These are phyloP conservation scores for Stentor coeruleus DNA, from an alignment of 73 alveolate genomes.

Conservation along the genomic window DNA sequence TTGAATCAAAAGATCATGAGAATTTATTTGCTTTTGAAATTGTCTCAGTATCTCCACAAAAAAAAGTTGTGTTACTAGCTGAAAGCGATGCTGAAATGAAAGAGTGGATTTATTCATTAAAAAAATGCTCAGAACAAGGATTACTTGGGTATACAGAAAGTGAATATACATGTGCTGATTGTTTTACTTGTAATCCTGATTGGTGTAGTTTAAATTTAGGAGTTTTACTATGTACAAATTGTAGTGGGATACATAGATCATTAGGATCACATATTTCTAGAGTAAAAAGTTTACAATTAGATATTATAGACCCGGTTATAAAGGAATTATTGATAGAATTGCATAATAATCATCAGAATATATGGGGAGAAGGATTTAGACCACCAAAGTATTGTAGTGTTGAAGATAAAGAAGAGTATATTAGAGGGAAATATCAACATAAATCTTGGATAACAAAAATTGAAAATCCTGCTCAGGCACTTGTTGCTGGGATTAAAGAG, in stretches of 20 bases:
- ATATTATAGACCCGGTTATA: conserved; percentile 28
- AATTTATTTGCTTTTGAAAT: conserved; percentile 19
- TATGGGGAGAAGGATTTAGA: conserved; percentile 21
- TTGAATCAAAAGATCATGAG: background rate
- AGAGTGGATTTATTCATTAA: conserved; percentile 5
- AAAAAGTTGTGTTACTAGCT: background rate
- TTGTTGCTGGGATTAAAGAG: background rate
- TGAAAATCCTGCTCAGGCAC: conserved; percentile 10
- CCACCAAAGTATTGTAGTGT: background rate
- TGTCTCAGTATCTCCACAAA: background rate
- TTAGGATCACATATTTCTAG: conserved; percentile 64
- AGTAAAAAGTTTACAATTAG: conserved; percentile 69
- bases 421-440: background rate
- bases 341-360: conserved; percentile 5
- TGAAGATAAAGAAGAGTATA: conserved; percentile 11
- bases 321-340: background rate
- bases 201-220: conserved; percentile 52
- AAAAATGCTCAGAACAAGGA: background rate
- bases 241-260: conserved; percentile 77
- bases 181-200: background rate
- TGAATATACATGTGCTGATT: conserved; percentile 24
- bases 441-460: background rate
- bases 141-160: background rate
- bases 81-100: conserved; percentile 22
- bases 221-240: conserved; percentile 68